Percentiles rank a stretch among this genome's conserved stretches.
Evolutionary conservation across 2,329 filamentous ascomycete genomes (phyloP).

Genomic region (Pseudogymnoascus sp.): DNA sequence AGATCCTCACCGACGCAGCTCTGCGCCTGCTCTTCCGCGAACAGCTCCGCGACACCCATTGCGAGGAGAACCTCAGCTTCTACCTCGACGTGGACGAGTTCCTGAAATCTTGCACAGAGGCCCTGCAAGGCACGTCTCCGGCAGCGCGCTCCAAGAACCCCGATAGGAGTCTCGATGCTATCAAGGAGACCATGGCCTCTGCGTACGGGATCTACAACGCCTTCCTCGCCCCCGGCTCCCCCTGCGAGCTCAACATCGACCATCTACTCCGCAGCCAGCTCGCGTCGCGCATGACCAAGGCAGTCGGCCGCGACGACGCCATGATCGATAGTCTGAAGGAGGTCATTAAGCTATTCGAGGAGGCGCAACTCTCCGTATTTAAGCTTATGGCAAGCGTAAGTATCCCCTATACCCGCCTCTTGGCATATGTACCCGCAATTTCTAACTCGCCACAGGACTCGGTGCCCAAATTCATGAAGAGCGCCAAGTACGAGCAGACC

Average conservation of each 20-base stretch:
- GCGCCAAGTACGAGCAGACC: conserved; percentile 57
- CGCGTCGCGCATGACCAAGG: conserved; percentile 93
- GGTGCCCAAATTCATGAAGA: conserved; percentile 63
- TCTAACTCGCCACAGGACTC: conserved; percentile 44
- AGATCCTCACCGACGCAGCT: conserved; percentile 85
- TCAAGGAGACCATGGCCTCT: conserved; percentile 91
- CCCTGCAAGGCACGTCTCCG: conserved; percentile 55
- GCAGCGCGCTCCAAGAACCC: conserved; percentile 24
- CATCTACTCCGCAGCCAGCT: conserved; percentile 89
- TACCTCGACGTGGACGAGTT: conserved; percentile 94
- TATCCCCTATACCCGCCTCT: neutral
- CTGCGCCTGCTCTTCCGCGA: conserved; percentile 86
- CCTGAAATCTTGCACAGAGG: conserved; percentile 56
- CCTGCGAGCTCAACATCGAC: conserved; percentile 96
- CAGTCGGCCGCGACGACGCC: conserved; percentile 83
- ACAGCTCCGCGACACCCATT: conserved; percentile 88
- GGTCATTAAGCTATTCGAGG: conserved; percentile 82
- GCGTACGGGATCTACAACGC: conserved; percentile 98
- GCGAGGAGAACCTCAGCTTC: conserved; percentile 95
- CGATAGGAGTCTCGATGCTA: conserved; percentile 59
- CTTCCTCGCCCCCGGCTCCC: conserved; percentile 89
- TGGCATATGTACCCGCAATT: neutral
- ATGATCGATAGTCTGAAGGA: conserved; percentile 91
- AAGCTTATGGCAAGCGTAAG: conserved; percentile 93
- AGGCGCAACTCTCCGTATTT: conserved; percentile 92